Percentiles rank a stretch among this genome's conserved stretches.
Evolutionary conservation across 257 asterid genomes (phyloP).

Genomic region (Datura wrightii): DNA sequence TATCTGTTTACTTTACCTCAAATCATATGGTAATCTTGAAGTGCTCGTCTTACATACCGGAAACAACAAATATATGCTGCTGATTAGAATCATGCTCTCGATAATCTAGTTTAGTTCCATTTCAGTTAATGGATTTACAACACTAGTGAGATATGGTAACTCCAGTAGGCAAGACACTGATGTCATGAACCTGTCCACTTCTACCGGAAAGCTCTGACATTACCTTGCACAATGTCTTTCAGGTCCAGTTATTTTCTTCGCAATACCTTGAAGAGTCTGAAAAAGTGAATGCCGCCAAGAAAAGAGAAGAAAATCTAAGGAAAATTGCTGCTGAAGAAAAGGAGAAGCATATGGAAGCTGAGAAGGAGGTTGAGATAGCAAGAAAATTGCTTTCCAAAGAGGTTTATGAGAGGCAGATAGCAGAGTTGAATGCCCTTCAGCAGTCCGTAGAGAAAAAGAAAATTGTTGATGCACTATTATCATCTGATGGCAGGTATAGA

Average conservation of each 20-base stretch:
- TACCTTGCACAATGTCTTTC: constrained; percentile 30
- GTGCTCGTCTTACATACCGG: not conserved
- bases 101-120: not conserved
- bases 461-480: constrained; percentile 62
- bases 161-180: not conserved
- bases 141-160: not conserved
- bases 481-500: constrained; percentile 72
- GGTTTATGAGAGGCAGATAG: constrained; percentile 68
- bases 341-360: constrained; percentile 75
- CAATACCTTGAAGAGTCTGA: constrained; percentile 73
- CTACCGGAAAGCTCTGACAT: not conserved
- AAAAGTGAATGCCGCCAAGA: constrained; percentile 67
- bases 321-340: constrained; percentile 66
- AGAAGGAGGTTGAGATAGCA: constrained; percentile 71
- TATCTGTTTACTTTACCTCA: constrained; percentile 31
- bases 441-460: constrained; percentile 67
- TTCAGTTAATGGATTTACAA: not conserved
- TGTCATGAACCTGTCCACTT: not conserved
- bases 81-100: constrained; percentile 3
- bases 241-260: constrained; percentile 73
- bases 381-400: constrained; percentile 66
- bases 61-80: not conserved
- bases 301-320: constrained; percentile 70
- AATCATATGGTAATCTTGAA: not conserved
- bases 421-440: constrained; percentile 63